Evolutionary conservation across 2,329 filamentous ascomycete species (phyloP), one percentile per base, ranked within the genome.

Genomic region (Diaporthe vaccinii): DNA sequence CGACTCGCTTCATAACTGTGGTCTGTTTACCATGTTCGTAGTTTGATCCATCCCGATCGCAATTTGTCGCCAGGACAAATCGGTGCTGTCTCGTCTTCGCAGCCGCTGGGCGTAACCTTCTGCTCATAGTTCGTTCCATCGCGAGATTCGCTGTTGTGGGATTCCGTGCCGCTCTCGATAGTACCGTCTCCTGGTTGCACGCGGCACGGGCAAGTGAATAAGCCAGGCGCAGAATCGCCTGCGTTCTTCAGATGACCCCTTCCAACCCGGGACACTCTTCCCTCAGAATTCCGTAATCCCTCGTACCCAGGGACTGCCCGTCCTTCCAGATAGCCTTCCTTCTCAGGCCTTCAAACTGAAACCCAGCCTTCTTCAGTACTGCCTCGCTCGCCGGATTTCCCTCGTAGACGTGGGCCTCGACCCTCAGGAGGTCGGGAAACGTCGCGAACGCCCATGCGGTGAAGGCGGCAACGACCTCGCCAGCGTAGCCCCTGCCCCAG

Each of bases 401-500:
- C 6, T 77, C 81, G 72, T 82, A 86, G 2, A 84, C 80, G 2
- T 62, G 39, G 0, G 83, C 87, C 78, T 89, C 84, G 5, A 90
- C 68, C 70, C 88, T 82, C 65, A 84, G 76, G 25, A 89, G 75
- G 1, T 82, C 80, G 0, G 85, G 83, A 72, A 86, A 84, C 10
- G 80, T 83, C 49, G 80, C 80, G 75, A 90, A 89, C 4, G 83
- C 81, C 87, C 87, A 90, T 34, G 77, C 79, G 22, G 81, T 78
- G 68, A 89, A 84, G 1, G 77, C 86, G 4, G 41, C 62, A 3
- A 84, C 74, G 20, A 84, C 86, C 76, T 85, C 86, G 1, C 82
- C 85, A 73, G 82, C 84, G 74, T 87, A 83, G 1, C 89, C 88
- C 41, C 82, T 83, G 0, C 88, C 86, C 88, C 88, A 88, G 65